Percentiles rank a stretch among this genome's conserved stretches.
Evolutionary conservation across 2,329 filamentous ascomycete genomes (phyloP).

Genomic region (Exophiala bonariae): DNA sequence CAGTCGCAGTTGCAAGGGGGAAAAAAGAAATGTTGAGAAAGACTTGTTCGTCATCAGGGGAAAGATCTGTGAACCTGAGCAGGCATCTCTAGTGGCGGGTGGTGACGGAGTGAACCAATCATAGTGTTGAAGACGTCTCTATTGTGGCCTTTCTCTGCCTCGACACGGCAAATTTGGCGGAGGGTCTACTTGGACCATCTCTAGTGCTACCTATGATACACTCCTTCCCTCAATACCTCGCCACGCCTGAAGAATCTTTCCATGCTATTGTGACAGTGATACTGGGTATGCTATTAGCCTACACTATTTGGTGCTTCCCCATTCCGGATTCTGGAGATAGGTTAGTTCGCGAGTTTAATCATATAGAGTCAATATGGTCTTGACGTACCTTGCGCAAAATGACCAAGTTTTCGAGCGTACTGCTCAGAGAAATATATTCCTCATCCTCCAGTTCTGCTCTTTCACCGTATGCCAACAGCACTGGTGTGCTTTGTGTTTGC

Average conservation of each 20-base stretch:
- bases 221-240: background rate
- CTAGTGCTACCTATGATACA: constrained; percentile 10
- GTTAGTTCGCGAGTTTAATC: constrained; percentile 28
- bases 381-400: constrained; percentile 88
- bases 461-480: constrained; percentile 90
- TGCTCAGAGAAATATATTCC: constrained; percentile 90
- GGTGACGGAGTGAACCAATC: too few relatives aligned
- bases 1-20: too few relatives aligned
- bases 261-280: background rate
- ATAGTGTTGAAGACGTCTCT: too few relatives aligned
- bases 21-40: too few relatives aligned
- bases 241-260: too few relatives aligned
- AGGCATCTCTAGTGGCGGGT: too few relatives aligned
- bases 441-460: constrained; percentile 96
- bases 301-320: constrained; percentile 39
- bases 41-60: too few relatives aligned
- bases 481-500: constrained; percentile 99
- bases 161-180: too few relatives aligned
- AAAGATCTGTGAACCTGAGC: too few relatives aligned
- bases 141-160: too few relatives aligned
- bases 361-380: background rate
- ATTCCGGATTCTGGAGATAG: constrained; percentile 44
- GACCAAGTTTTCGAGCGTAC: constrained; percentile 88
- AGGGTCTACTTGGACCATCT: background rate
- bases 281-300: background rate